phyloP scores from a whole-genome alignment of 805 yeast species.

The Clavispora carvajalis region DNA sequence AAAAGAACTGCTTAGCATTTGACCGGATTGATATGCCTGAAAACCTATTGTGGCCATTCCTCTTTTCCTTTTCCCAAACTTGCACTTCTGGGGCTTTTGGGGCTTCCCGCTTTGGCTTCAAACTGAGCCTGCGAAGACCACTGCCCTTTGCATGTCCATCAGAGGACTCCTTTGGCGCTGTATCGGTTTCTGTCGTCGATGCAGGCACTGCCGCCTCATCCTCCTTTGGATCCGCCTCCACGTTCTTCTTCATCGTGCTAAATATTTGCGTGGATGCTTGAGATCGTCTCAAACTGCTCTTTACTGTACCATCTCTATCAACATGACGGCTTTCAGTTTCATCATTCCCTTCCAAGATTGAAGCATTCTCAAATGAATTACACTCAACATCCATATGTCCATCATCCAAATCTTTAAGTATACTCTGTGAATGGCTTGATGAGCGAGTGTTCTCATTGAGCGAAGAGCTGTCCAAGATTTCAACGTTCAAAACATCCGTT shows the following conservation, averaged over 20 bases:
- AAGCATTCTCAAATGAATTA: conserved; percentile 1
- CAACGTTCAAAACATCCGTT: conserved; percentile 9
- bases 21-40: conserved; percentile 29
- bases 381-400: conserved; percentile 4
- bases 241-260: conserved; percentile 21
- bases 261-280: conserved; percentile 28
- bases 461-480: conserved; percentile 21
- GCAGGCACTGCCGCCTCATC: not conserved
- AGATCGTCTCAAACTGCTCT: conserved; percentile 13
- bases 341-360: conserved; percentile 1
- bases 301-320: conserved; percentile 8
- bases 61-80: conserved; percentile 2
- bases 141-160: not conserved
- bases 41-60: conserved; percentile 24
- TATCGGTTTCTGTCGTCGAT: not conserved
- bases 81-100: conserved; percentile 30
- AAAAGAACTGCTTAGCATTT: conserved; percentile 6
- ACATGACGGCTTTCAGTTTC: conserved; percentile 4
- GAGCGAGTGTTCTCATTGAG: conserved; percentile 2
- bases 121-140: conserved; percentile 22
- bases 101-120: conserved; percentile 36
- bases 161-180: not conserved
- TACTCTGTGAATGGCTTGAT: not conserved
- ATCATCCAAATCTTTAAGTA: conserved; percentile 2
- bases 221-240: not conserved